Evolutionary conservation across 2,329 filamentous ascomycete genomes (phyloP).

Genomic region (Aspergillus uvarum): DNA sequence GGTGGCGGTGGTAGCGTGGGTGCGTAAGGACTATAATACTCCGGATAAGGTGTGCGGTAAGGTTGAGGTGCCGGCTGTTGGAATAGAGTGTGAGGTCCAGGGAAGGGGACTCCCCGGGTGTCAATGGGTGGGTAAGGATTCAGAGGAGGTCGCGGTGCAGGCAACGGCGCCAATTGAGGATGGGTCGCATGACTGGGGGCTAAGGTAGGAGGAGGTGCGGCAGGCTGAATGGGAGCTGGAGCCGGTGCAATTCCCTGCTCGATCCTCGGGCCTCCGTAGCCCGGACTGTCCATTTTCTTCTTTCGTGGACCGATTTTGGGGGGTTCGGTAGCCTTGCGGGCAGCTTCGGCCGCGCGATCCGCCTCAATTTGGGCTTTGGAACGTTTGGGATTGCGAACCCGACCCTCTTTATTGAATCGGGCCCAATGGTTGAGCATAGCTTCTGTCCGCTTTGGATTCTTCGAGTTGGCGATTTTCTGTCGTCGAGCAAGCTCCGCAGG

Average conservation of each 20-base stretch:
- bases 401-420: slow-evolving; percentile 44
- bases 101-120: slow-evolving; percentile 22
- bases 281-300: slow-evolving; percentile 23
- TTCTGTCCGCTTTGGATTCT: slow-evolving; percentile 46
- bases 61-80: slow-evolving; percentile 23
- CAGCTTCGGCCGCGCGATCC: slow-evolving; percentile 35
- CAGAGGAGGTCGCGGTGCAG: slow-evolving; percentile 20
- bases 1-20: slow-evolving; percentile 17
- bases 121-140: slow-evolving; percentile 33
- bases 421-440: slow-evolving; percentile 49
- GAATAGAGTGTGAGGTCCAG: slow-evolving; percentile 18
- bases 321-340: slow-evolving; percentile 26
- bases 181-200: slow-evolving; percentile 17
- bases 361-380: slow-evolving; percentile 47
- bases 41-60: slow-evolving; percentile 27
- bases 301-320: slow-evolving; percentile 29
- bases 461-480: slow-evolving; percentile 44
- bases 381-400: slow-evolving; percentile 45
- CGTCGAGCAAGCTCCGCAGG: slow-evolving; percentile 34
- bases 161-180: slow-evolving; percentile 21
- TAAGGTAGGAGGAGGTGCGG: slow-evolving; percentile 16
- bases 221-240: slow-evolving; percentile 6
- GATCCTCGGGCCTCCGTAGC: slow-evolving; percentile 19
- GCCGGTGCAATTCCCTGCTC: slow-evolving; percentile 23
- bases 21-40: slow-evolving; percentile 24